Evolutionary conservation across 2,329 filamentous ascomycete species (phyloP), one percentile per base, ranked within the genome.

Genomic region (Xylariaceae sp.): DNA sequence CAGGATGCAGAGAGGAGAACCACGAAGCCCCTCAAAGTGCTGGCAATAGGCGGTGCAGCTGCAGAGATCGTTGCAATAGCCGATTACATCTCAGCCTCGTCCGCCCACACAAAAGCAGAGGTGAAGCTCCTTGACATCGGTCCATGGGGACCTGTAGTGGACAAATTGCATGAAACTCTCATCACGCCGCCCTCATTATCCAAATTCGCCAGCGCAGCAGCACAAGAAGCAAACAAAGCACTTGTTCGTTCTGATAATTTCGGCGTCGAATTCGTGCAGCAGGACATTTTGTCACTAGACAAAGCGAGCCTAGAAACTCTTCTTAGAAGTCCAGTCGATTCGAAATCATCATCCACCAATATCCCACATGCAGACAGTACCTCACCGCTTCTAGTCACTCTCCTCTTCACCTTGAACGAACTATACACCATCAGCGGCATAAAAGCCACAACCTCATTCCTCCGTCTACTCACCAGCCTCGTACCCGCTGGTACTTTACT

Each of bases 341-440:
- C 12, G 12, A 27, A 27, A 27, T 27, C 22, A 27, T 27, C 22
- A 27, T 4, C 4, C 7, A 27, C 22, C 22, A 7, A 27, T 27
- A 27, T 27, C 22, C 22, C 22, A 27, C 22, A 4, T 27, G 7
- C 22, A 27, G 12, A 12, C 33, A 36, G 39, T 5, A 18, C 31
- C 10, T 48, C 53, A 1, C 72, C 78, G 10, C 58, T 77, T 3
- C 70, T 96, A 1, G 74, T 95, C 12, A 96, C 91, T 0, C 71
- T 97, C 11, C 82, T 97, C 70, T 99, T 97, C 75, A 96, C 92
- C 0, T 79, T 97, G 42, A 97, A 97, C 67, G 94, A 99, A 70
- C 82, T 99, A 0, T 97, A 96, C 73, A 86, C 88, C 0, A 75
- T 81, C 0, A 89, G 85, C 1, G 81, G 90, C 19, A 74, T 83